These are phyloP conservation scores for Pleomassaria siparia DNA, from an alignment of 2,329 filamentous ascomycete genomes.

Conservation along the genomic window DNA sequence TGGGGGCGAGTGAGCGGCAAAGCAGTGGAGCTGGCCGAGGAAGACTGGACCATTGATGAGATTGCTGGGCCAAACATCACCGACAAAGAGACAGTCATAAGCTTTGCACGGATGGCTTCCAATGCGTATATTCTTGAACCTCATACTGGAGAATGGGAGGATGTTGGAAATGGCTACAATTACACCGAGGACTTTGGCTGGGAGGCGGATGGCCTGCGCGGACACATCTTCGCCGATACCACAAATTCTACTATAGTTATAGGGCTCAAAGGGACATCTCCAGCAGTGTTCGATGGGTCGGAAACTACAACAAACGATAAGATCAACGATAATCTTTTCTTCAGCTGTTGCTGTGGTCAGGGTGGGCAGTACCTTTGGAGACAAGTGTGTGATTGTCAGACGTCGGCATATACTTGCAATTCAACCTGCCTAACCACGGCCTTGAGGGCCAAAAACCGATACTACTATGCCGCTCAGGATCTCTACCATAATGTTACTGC, in stretches of 20 bases:
- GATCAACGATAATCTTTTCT: conserved; percentile 95
- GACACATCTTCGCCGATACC: conserved; percentile 89
- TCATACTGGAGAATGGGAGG: conserved; percentile 76
- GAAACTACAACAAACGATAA: conserved; percentile 98
- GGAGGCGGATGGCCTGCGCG: conserved; percentile 83
- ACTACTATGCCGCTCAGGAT: conserved; percentile 86
- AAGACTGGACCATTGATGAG: conserved; percentile 81
- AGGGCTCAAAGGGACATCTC: conserved; percentile 84
- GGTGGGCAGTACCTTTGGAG: conserved; percentile 88
- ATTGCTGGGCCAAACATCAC: conserved; percentile 78
- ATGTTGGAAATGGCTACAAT: conserved; percentile 71
- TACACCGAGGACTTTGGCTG: conserved; percentile 89
- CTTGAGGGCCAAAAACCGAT: conserved; percentile 79
- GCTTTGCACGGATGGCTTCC: conserved; percentile 82
- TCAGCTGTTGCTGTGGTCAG: conserved; percentile 96
- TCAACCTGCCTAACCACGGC: conserved; percentile 81
- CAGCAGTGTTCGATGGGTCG: conserved; percentile 92
- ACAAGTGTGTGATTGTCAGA: conserved; percentile 91
- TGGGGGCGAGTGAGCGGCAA: conserved; percentile 69
- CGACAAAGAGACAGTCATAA: conserved; percentile 81
- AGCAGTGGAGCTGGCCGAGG: conserved; percentile 67
- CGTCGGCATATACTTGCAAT: conserved; percentile 85
- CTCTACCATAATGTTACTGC: conserved; percentile 91
- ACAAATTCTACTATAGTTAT: conserved; percentile 86
- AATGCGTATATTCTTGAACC: conserved; percentile 83